phyloP scores from a whole-genome alignment of 1,284 basidiomycete genomes.

The Entoloma clypeatum region DNA sequence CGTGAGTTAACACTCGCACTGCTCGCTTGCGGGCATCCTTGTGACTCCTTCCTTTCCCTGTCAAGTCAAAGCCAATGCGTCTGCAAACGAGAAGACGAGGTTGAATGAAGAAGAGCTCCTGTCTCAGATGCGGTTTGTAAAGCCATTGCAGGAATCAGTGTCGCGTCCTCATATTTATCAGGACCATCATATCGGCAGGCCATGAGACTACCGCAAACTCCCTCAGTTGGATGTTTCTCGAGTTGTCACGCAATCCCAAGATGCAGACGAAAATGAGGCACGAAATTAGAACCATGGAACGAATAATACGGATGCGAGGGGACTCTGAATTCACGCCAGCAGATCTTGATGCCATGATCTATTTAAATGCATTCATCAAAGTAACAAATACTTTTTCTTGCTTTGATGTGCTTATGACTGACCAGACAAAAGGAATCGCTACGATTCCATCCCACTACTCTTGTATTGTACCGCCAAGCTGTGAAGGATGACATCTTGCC shows the following conservation, averaged over 20 bases:
- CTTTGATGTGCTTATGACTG: no score
- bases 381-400: no score
- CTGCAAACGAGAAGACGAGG: conserved; percentile 38
- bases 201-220: conserved; percentile 50
- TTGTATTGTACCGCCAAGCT: conserved; percentile 33
- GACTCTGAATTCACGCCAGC: conserved; percentile 36
- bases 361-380: conserved; percentile 50
- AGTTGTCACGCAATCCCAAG: conserved; percentile 43
- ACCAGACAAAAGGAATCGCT: conserved; percentile 42
- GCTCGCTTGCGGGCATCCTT: no score
- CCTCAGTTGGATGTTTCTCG: conserved; percentile 36
- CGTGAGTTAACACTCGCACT: conserved; percentile 18
- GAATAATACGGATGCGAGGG: conserved; percentile 34
- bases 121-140: conserved; percentile 47
- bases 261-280: conserved; percentile 45
- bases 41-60: no score
- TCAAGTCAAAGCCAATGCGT: conserved; percentile 54
- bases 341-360: conserved; percentile 53
- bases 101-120: conserved; percentile 50
- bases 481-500: conserved; percentile 41
- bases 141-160: no score
- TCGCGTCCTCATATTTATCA: conserved; percentile 3
- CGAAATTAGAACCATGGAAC: conserved; percentile 41
- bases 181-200: conserved; percentile 38
- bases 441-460: conserved; percentile 34